Evolutionary conservation across 805 yeast species (phyloP), one percentile per base, ranked within the genome.

Genomic region (Yarrowia divulgata): DNA sequence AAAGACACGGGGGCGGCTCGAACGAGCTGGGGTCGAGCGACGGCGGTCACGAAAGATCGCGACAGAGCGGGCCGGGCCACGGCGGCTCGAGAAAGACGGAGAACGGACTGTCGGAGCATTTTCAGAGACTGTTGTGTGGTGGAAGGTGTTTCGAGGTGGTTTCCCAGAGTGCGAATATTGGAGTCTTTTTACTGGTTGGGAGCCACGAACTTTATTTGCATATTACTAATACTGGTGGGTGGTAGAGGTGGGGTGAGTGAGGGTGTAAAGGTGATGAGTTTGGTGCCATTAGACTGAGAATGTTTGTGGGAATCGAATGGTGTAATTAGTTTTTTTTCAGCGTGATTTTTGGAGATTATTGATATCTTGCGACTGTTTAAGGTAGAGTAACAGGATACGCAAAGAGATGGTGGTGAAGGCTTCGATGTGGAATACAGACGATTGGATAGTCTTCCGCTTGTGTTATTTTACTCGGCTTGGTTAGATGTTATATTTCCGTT

Each of bases 101-200:
- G 50, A 60, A 60, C 66, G 52, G 66, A 60, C 66, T 60, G 66
- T 60, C 66, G 66, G 42, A 60, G 42, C 66, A 60, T 60, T 45
- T 45, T 45, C 49, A 29, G 10, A n/a, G 29, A 12, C 10, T 10
- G 10, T 8, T 45, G 49, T 45, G 19, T n/a, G 14, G 29, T 45
- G 29, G 7, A 19, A 18, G 12, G 23, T 9, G 18, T 23, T 23
- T 34, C 10, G 37, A 34, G 46, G 29, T 18, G 29, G 29, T 23
- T 23, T 23, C 29, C 29, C 29, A 23, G 29, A 23, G 66, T 60
- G 66, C 16, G 18, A 2, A 12, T 43, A 45, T 60, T 60, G 14
- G 29, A 9, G 35, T 3, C 19, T 43, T 60, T 60, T 60, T 60
- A 60, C 66, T 60, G 66, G 66, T 45, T 60, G 66, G 66, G 66